These are phyloP conservation scores for Coemansia sp. DNA, from an alignment of 192 early-diverging fungal species.

Conservation along the genomic window DNA sequence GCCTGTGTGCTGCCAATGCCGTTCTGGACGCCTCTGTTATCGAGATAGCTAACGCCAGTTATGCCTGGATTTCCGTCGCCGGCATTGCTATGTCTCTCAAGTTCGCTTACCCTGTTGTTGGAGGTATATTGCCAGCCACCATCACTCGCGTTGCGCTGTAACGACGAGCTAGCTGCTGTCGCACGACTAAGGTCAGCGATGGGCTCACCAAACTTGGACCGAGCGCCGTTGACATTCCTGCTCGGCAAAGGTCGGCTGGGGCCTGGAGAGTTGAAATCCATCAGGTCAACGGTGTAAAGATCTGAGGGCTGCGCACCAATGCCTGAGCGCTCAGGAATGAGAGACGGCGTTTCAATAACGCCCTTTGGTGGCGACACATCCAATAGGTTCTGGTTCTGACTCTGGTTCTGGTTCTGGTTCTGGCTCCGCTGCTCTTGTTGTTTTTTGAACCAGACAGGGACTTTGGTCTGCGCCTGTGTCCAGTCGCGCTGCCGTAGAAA, in stretches of 20 bases:
- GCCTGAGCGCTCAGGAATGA: slow-evolving; percentile 11
- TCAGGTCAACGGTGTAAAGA: slow-evolving; percentile 20
- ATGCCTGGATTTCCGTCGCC: background rate
- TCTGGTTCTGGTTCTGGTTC: too few relatives aligned
- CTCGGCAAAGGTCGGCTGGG: background rate
- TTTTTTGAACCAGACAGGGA: slow-evolving; percentile 26
- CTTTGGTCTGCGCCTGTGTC: slow-evolving; percentile 9
- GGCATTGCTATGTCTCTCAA: background rate
- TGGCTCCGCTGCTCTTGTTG: slow-evolving; percentile 17
- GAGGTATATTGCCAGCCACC: background rate
- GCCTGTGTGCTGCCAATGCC: background rate
- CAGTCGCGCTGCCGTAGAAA: slow-evolving; percentile 37
- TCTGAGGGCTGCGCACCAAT: background rate
- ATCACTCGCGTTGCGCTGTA: background rate
- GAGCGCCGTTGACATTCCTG: background rate
- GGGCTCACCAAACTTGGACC: background rate
- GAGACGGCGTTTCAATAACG: slow-evolving; percentile 29
- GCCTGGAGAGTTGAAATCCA: slow-evolving; percentile 14
- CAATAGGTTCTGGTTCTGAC: slow-evolving; percentile 13
- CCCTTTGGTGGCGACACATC: slow-evolving; percentile 31
- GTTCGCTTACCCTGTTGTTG: background rate
- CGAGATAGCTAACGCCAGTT: slow-evolving; percentile 1
- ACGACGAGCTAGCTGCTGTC: background rate
- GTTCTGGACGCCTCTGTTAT: background rate
- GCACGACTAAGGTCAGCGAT: background rate